Evolutionary conservation across 768 basidiomycete genomes (phyloP).

Genomic region (Cystobasidium ongulense): DNA sequence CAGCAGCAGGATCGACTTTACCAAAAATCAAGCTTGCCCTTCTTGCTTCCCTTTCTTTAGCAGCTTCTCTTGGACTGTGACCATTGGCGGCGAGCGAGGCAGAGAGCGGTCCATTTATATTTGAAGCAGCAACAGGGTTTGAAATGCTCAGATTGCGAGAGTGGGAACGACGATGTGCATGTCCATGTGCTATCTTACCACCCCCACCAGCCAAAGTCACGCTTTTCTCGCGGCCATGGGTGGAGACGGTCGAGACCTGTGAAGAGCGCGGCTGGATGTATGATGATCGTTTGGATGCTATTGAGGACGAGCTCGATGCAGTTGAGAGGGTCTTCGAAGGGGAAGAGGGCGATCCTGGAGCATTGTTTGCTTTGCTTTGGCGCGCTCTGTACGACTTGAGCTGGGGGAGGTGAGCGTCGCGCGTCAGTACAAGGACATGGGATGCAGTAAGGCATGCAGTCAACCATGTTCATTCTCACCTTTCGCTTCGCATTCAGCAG

Average conservation of each 20-base stretch:
- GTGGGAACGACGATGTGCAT: background rate
- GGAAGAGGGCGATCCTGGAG: background rate
- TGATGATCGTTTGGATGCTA: background rate
- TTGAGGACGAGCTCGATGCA: background rate
- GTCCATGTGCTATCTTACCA: background rate
- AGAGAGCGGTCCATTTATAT: background rate
- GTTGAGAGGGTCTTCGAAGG: background rate
- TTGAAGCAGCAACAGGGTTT: background rate
- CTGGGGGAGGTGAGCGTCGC: constrained; percentile 3
- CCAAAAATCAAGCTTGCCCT: background rate
- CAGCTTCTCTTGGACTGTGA: background rate
- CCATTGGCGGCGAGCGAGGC: background rate
- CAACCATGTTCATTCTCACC: constrained; percentile 25
- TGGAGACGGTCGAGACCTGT: background rate
- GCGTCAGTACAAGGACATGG: background rate
- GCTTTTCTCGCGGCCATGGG: background rate
- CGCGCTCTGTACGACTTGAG: constrained; percentile 40
- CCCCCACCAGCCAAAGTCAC: background rate
- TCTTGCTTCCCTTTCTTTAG: background rate
- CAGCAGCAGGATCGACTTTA: background rate
- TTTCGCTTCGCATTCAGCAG: constrained; percentile 40
- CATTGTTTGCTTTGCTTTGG: constrained; percentile 14
- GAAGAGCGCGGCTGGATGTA: background rate
- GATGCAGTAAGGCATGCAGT: background rate
- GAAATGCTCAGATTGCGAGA: background rate